Conservation (phyloP, 805 yeast species). For the Cyberlindnera amylophila region DNA sequence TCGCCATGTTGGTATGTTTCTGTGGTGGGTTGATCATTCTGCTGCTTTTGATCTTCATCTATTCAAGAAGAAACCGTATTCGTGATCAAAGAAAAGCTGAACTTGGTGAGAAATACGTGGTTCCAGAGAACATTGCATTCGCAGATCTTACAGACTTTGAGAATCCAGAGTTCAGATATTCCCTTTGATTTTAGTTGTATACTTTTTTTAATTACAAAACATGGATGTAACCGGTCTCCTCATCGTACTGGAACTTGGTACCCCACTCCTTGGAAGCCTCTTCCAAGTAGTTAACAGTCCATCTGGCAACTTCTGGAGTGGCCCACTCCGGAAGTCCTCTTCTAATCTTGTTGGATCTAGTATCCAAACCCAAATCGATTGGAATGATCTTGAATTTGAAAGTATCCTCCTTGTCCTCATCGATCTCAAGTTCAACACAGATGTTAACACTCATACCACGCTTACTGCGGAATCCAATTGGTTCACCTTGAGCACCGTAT, state of each 20-base stretch:
- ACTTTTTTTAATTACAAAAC: too few relatives aligned
- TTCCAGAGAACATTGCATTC: conserved; percentile 36
- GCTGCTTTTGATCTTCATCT: conserved; percentile 27
- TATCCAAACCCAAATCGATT: conserved; percentile 26
- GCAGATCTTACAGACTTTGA: conserved; percentile 41
- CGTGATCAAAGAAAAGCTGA: conserved; percentile 34
- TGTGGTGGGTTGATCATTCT: conserved; percentile 32
- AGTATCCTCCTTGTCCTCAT: conserved; percentile 14
- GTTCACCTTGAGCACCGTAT: conserved; percentile 25
- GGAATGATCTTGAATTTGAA: conserved; percentile 24
- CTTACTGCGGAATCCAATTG: conserved; percentile 27
- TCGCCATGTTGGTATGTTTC: conserved; percentile 21
- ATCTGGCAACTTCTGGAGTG: conserved; percentile 22
- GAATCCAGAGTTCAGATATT: conserved; percentile 30
- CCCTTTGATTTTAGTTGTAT: conserved; percentile 3
- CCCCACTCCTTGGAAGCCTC: conserved; percentile 26
- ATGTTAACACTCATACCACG: conserved; percentile 28
- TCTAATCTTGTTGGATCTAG: conserved; percentile 21
- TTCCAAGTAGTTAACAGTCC: conserved; percentile 24
- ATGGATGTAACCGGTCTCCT: conserved; percentile 13
- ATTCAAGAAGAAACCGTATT: conserved; percentile 37
- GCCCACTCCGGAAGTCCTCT: conserved; percentile 29
- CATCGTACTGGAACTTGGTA: conserved; percentile 23
- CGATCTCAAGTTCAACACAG: conserved; percentile 25
- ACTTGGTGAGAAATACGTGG: conserved; percentile 23